These are phyloP conservation scores for Colletotrichum navitas DNA, from an alignment of 2,329 filamentous ascomycete species.

Conservation along the genomic window DNA sequence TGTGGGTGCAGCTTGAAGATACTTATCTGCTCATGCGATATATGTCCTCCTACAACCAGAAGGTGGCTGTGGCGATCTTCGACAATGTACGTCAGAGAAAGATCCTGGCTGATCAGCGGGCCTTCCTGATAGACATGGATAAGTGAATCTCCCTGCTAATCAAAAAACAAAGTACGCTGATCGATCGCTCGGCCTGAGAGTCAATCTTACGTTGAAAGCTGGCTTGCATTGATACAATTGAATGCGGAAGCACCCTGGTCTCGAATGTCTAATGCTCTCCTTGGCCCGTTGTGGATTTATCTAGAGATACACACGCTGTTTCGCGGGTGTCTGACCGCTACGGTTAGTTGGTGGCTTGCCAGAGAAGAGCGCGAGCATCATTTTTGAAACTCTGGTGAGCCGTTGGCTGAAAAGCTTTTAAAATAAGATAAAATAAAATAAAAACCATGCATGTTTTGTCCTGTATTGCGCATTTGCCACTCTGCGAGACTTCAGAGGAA, in stretches of 20 bases:
- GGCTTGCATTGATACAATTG: neutral
- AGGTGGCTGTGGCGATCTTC: slow-evolving; percentile 29
- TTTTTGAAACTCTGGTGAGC: too few species aligned
- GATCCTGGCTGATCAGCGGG: neutral
- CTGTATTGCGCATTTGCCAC: neutral
- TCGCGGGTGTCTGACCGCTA: neutral
- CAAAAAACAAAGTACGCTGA: slow-evolving; percentile 18
- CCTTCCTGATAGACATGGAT: slow-evolving; percentile 13
- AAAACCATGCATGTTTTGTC: neutral
- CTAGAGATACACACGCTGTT: neutral
- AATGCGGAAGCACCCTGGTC: neutral
- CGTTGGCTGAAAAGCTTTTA: too few species aligned
- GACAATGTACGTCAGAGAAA: slow-evolving; percentile 28
- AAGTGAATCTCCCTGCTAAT: slow-evolving; percentile 11
- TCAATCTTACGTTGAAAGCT: neutral
- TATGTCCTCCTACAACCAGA: neutral
- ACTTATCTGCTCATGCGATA: neutral
- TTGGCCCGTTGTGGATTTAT: neutral
- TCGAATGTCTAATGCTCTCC: neutral
- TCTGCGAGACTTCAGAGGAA: neutral
- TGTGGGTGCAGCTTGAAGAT: too few species aligned
- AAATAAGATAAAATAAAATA: neutral
- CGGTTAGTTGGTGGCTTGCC: neutral
- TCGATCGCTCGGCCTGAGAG: slow-evolving; percentile 30
- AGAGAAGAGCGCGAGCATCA: too few species aligned